phyloP scores from a whole-genome alignment of 495 filamentous ascomycete genomes.

The Chaetomium cochliodes region DNA sequence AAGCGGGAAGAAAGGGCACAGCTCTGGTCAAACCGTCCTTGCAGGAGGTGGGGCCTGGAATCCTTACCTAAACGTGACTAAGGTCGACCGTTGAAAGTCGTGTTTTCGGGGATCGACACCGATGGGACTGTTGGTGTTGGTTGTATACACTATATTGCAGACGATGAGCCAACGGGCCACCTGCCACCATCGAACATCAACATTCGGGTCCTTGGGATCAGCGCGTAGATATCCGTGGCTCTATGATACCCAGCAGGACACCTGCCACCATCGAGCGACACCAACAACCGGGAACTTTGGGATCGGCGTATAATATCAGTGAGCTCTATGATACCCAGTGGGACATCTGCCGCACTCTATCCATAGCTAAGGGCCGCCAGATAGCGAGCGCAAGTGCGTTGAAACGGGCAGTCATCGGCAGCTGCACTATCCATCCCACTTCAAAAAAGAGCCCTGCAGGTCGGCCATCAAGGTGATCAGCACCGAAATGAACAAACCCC shows the following conservation, averaged over 20 bases:
- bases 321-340: background rate
- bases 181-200: too few species aligned
- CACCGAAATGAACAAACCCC: background rate
- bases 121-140: too few species aligned
- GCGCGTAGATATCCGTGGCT: too few species aligned
- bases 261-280: too few species aligned
- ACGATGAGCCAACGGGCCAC: too few species aligned
- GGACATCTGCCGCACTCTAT: background rate
- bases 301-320: background rate
- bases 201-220: too few species aligned
- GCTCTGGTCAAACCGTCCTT: background rate
- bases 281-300: background rate
- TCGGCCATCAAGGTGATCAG: background rate
- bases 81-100: too few species aligned
- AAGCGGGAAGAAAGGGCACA: background rate
- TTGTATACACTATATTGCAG: too few species aligned
- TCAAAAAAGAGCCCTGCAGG: background rate
- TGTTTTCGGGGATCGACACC: too few species aligned
- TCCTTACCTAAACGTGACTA: background rate
- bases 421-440: background rate
- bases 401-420: constrained; percentile 1
- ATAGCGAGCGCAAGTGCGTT: background rate
- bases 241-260: too few species aligned
- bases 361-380: background rate
- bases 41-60: background rate